Evolutionary conservation across 2,329 filamentous ascomycete genomes (phyloP).

Genomic region (Dactylella cylindrospora): DNA sequence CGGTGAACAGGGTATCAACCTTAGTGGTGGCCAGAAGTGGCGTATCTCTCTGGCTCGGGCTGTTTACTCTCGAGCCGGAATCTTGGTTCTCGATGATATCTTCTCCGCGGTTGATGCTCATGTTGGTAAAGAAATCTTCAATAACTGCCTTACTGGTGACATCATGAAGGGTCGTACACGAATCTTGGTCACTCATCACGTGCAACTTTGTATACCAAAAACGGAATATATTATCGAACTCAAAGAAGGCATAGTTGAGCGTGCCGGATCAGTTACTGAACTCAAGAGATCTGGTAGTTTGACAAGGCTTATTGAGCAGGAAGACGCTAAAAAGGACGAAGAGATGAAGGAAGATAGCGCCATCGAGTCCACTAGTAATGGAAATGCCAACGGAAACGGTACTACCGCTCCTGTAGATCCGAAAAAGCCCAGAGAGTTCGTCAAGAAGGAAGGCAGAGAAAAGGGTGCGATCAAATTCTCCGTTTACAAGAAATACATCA

Average conservation of each 20-base stretch:
- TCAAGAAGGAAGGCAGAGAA: slow-evolving; percentile 73
- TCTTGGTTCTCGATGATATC: slow-evolving; percentile 78
- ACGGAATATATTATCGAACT: slow-evolving; percentile 75
- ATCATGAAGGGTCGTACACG: slow-evolving; percentile 70
- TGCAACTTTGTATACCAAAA: slow-evolving; percentile 68
- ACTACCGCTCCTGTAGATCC: slow-evolving; percentile 57
- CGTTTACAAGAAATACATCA: slow-evolving; percentile 69
- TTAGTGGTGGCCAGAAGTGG: slow-evolving; percentile 83
- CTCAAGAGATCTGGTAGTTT: slow-evolving; percentile 54
- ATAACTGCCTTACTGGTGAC: slow-evolving; percentile 71
- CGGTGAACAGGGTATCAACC: slow-evolving; percentile 79
- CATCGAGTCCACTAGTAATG: slow-evolving; percentile 55
- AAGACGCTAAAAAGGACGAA: slow-evolving; percentile 46
- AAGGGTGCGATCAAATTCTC: slow-evolving; percentile 67
- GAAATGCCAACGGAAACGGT: slow-evolving; percentile 53
- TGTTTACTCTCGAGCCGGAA: slow-evolving; percentile 74
- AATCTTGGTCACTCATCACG: slow-evolving; percentile 79
- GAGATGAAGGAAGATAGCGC: slow-evolving; percentile 60
- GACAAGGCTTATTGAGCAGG: slow-evolving; percentile 53
- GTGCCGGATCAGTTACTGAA: slow-evolving; percentile 68
- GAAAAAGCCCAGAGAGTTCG: slow-evolving; percentile 67
- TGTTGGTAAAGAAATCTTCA: slow-evolving; percentile 75
- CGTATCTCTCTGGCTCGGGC: slow-evolving; percentile 76
- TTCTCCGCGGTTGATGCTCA: slow-evolving; percentile 82
- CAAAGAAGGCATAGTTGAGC: slow-evolving; percentile 66